Evolutionary conservation across 2,329 filamentous ascomycete genomes (phyloP).

Genomic region (Phyllosticta citrichinensis): DNA sequence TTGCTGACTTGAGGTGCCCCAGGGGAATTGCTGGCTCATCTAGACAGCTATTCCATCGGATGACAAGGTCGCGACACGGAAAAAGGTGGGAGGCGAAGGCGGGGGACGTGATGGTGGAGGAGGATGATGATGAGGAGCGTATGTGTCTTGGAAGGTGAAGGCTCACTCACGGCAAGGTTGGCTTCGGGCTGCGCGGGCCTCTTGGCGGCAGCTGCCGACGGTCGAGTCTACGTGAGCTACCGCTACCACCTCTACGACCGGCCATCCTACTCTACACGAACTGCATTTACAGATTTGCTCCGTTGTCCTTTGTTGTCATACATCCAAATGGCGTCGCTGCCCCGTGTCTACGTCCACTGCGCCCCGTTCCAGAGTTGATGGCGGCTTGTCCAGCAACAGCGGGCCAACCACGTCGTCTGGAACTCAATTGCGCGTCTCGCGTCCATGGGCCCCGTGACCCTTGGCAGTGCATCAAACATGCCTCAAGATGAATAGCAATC

Average conservation of each 20-base stretch:
- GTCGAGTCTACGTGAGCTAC: not conserved
- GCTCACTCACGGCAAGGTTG: slow-evolving; percentile 6
- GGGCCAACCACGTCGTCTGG: not conserved
- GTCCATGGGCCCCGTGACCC: not conserved
- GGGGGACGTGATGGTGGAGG: slow-evolving; percentile 14
- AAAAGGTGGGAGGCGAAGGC: slow-evolving; percentile 14
- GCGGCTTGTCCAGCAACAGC: not conserved
- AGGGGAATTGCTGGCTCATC: slow-evolving; percentile 46
- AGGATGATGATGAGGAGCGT: slow-evolving; percentile 5
- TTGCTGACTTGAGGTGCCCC: slow-evolving; percentile 46
- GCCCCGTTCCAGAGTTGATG: too few relatives aligned
- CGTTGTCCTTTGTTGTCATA: too few relatives aligned
- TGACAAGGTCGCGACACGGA: slow-evolving; percentile 22
- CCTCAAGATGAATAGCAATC: not conserved
- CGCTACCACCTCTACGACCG: not conserved
- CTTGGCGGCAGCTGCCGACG: slow-evolving; percentile 5
- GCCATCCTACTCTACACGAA: too few relatives aligned
- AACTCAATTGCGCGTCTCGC: not conserved
- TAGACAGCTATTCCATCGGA: slow-evolving; percentile 33
- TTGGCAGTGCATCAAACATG: not conserved
- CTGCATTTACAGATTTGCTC: too few relatives aligned
- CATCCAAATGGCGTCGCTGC: too few relatives aligned
- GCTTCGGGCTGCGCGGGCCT: slow-evolving; percentile 10
- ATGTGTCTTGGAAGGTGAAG: slow-evolving; percentile 6
- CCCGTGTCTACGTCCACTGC: too few relatives aligned